These are phyloP conservation scores for Postia placenta DNA, from an alignment of 768 basidiomycete species.

Conservation along the genomic window DNA sequence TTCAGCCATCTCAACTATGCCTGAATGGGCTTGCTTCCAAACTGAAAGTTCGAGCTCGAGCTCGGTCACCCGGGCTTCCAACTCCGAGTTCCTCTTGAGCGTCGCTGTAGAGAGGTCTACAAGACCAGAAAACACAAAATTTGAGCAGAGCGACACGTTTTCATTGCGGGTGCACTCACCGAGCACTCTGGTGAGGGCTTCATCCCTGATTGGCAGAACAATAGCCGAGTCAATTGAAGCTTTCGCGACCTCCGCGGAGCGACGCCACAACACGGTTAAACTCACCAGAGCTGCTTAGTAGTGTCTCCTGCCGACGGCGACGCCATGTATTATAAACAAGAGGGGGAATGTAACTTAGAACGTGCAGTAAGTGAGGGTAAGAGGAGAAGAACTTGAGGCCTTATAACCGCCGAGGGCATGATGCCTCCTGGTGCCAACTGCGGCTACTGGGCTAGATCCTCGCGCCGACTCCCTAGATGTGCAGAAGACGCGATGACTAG, in stretches of 20 bases:
- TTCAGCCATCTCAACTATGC: conserved; percentile 54
- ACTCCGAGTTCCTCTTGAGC: conserved; percentile 53
- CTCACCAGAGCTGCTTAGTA: conserved; percentile 62
- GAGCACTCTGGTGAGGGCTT: conserved; percentile 54
- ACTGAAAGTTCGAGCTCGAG: conserved; percentile 63
- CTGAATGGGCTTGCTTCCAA: conserved; percentile 67
- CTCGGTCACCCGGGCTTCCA: conserved; percentile 60
- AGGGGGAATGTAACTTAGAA: conserved; percentile 8
- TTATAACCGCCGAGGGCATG: conserved; percentile 26
- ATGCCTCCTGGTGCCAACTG: conserved; percentile 22
- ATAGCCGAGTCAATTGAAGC: not conserved
- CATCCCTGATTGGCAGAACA: conserved; percentile 42
- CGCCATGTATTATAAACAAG: conserved; percentile 15
- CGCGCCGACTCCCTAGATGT: too few species aligned
- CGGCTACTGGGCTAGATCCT: conserved; percentile 21
- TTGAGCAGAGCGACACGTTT: not conserved
- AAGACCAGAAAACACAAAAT: not conserved
- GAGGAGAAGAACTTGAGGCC: conserved; percentile 16
- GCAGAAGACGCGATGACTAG: too few species aligned
- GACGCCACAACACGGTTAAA: conserved; percentile 9
- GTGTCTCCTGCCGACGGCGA: conserved; percentile 44
- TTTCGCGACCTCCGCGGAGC: not conserved
- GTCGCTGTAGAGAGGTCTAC: conserved; percentile 61
- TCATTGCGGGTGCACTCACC: conserved; percentile 31
- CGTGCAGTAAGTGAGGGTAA: conserved; percentile 13